Base-by-base conservation (phyloP, 1,139 yeast species). In the Blastobotrys petasosporus region DNA sequence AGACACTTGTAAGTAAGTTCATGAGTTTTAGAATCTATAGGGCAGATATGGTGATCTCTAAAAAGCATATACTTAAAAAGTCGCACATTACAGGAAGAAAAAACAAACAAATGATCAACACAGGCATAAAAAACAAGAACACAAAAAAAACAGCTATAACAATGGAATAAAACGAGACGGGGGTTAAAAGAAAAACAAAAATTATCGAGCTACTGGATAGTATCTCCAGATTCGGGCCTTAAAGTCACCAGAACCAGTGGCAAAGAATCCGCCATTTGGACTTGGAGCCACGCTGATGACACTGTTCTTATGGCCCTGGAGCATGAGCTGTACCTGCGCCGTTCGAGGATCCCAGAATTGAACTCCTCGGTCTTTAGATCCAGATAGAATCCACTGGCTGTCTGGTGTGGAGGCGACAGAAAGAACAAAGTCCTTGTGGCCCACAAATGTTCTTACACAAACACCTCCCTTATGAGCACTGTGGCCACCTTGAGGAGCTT, bases 221-320 rank as follows among this genome's bases (percentile, higher is more conserved):
- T 68, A 86, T 64, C 81, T 80, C 98, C 98, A 92, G 62, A 92
- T 85, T 69, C 97, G 79, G 37, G 97, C 97, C 66, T 90, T 86
- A 67, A 96, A 90, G 68, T 92, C 98, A 64, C 98, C 98, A 66
- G 90, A 80, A 51, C 98, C 98, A 13, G 97, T 90, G 46, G 97
- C 98, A 73, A 92, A 92, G 56, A 87, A 80, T 39, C 82, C 81
- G 37, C 87, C 83, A 61, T 80, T 81, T 51, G 82, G 77, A 39
- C 92, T 81, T 16, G 92, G 97, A 38, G 95, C 92, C 36, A 92
- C 97, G 44, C 94, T 82, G 55, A 92, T 92, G 44, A 92, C 98
- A 20, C 95, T 85, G 70, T 92, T 92, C 65, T 94, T 82, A 68
- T 92, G 98, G 32, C 98, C 97, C 70, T 90, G 97, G 57, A 92